Evolutionary conservation across 2,329 filamentous ascomycete genomes (phyloP), one percentile per base, ranked within the genome.

Genomic region (Trichoderma brevicompactum): DNA sequence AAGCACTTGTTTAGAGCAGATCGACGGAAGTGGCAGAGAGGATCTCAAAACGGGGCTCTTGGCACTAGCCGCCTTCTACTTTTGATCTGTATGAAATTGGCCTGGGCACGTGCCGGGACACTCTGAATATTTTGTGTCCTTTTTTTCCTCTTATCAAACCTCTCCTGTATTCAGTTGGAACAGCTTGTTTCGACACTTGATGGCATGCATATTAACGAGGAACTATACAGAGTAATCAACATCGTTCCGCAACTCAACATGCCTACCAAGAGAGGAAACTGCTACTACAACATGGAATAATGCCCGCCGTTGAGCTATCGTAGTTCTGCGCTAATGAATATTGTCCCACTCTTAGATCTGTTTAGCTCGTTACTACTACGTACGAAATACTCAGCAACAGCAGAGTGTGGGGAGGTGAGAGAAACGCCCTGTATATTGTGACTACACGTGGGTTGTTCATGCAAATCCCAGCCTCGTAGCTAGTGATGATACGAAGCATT

Each of bases 1-100:
- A 48, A 60, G 43, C 43, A 44, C 54, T 44, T 58, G 15, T 44
- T 19, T 46, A 34, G 34, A 17, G 54, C 28, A 58, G 54, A 44
- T 58, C 41, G 54, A 46, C 54, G n/a, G 34, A 34, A 58, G 54
- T 44, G 10, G 54, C 13, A 32, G 54, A 34, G 12, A 44, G 32
- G 6, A 34, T 50, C 48, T 34, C 19, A 32, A 34, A 34, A 50
- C n/a, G 48, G 48, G 48, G 48, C 32, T 17, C 23, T 23, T 54
- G n/a, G 50, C 32, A 17, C 34, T 36, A 34, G 7, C 23, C 41
- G 41, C 54, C 54, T 58, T 58, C 28, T 44, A 19, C 15, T 44
- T 34, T 58, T 3, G 38, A 41, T 41, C 28, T n/a, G 17, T 32
- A 12, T 23, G 36, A n/a, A 41, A 10, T 28, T 19, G 6, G 15